phyloP scores from a whole-genome alignment of 163 green algal species.

The Trebouxia gelatinosa region DNA sequence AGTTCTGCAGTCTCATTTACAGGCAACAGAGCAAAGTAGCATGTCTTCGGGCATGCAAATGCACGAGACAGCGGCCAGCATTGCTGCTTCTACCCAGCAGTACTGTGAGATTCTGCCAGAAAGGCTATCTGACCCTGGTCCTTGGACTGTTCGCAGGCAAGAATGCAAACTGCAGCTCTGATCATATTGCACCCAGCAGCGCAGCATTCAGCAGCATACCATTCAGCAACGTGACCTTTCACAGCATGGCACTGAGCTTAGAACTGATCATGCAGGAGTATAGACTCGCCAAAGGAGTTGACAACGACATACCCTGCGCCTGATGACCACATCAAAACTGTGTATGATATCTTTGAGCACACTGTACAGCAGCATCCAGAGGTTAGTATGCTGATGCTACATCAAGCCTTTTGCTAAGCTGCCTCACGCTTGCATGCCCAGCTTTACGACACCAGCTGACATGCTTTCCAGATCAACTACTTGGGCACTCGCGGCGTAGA shows the following conservation, averaged over 20 bases:
- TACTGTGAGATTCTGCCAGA: conserved; percentile 69
- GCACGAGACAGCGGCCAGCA: background rate
- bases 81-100: background rate
- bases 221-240: background rate
- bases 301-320: conserved; percentile 69
- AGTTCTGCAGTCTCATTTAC: conserved; percentile 2
- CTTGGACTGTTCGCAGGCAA: conserved; percentile 66
- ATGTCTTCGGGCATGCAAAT: background rate
- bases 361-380: conserved; percentile 57
- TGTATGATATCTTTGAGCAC: conserved; percentile 83
- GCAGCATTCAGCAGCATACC: background rate
- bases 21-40: background rate
- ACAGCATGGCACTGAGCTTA: background rate
- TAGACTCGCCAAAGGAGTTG: conserved; percentile 65
- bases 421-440: too few species aligned
- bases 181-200: background rate
- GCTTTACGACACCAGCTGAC: too few species aligned
- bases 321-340: conserved; percentile 76
- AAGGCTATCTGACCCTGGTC: conserved; percentile 59
- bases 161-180: background rate
- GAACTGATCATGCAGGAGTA: conserved; percentile 53
- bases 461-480: conserved; percentile 81
- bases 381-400: too few species aligned
- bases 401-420: too few species aligned
- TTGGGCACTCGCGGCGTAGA: conserved; percentile 76